Percentiles rank a stretch among this genome's conserved stretches.
These are phyloP conservation scores for Lactarius sp. DNA, from an alignment of 768 basidiomycete genomes.

Conservation along the genomic window DNA sequence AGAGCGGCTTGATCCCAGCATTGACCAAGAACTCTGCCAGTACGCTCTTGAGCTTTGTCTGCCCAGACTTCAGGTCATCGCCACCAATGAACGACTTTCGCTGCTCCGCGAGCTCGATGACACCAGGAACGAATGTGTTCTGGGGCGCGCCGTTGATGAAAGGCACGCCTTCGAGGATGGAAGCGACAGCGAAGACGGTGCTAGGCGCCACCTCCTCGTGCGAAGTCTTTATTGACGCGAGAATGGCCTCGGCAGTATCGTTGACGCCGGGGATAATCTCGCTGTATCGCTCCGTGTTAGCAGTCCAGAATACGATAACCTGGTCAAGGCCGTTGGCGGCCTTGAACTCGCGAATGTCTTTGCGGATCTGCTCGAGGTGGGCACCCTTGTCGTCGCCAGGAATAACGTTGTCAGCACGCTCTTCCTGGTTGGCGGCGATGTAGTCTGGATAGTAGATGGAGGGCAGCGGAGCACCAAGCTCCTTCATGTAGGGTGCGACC, in stretches of 20 bases:
- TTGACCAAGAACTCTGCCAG: slow-evolving; percentile 98
- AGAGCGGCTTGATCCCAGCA: slow-evolving; percentile 95
- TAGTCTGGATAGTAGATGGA: slow-evolving; percentile 97
- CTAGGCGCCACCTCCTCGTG: slow-evolving; percentile 96
- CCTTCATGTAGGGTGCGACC: slow-evolving; percentile 79
- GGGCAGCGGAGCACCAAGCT: slow-evolving; percentile 78
- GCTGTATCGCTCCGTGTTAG: slow-evolving; percentile 97
- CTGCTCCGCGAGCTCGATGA: slow-evolving; percentile 87
- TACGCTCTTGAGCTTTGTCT: slow-evolving; percentile 96
- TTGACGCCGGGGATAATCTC: slow-evolving; percentile 93
- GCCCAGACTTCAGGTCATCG: slow-evolving; percentile 96
- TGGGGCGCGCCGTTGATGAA: slow-evolving; percentile 98
- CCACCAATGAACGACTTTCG: slow-evolving; percentile 91
- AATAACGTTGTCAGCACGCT: slow-evolving; percentile 90
- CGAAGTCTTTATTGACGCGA: slow-evolving; percentile 73
- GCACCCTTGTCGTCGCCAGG: slow-evolving; percentile 81
- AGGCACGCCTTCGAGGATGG: slow-evolving; percentile 91
- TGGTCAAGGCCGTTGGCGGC: slow-evolving; percentile 74
- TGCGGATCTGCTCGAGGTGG: slow-evolving; percentile 87
- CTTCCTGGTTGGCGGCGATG: slow-evolving; percentile 96
- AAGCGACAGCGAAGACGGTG: slow-evolving; percentile 90
- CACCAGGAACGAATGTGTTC: slow-evolving; percentile 98
- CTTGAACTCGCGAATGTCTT: slow-evolving; percentile 95
- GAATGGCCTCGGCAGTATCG: slow-evolving; percentile 86
- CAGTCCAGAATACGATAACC: slow-evolving; percentile 96